Base-by-base conservation (phyloP, 495 filamentous ascomycete genomes). In the Penicillium dipodomyicola region DNA sequence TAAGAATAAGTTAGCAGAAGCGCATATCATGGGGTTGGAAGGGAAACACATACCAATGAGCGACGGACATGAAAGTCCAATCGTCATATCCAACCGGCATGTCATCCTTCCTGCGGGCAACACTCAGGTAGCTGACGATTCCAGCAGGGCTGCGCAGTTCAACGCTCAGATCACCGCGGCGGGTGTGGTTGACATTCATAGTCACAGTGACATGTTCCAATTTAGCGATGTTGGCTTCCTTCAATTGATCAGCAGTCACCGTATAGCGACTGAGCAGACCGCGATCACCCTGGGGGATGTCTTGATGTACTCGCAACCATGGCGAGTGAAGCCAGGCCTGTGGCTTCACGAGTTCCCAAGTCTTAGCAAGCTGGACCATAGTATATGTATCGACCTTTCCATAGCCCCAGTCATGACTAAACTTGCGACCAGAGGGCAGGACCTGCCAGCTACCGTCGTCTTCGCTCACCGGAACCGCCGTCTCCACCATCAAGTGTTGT, bases 61-160 rank as follows among this genome's bases (percentile, higher is more conserved):
- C 91, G 47, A 98, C 95, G 56, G 84, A 91, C 94, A 97, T 97
- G 61, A 98, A 98, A 2, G 94, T 96, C 94, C 94, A 98, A 74
- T 98, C 91, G 37, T 84, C 77, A 65, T 97, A 98, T n/a, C 94
- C 94, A 39, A 69, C 70, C 1, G 70, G 63, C 40, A 76, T 80
- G 0, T 77, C 73, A 67, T 98, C 94, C 22, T 76, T 63, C 27
- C 74, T 76, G 52, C 94, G 85, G 2, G 84, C 76, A 17, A 86
- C 87, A 46, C 92, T 88, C 35, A 98, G 83, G 62, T 96, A 87
- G 68, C 89, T 95, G 54, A 93, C 74, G 40, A 97, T 69, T 20
- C 90, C 89, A 48, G 83, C 77, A 0, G 94, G 94, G 56, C 90
- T 94, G 63, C 90, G 86, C 33, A 98, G 72, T 66, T 98, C 94